Evolutionary conservation across 257 asterid genomes (phyloP), one percentile per base, ranked within the genome.

Genomic region (Primulina huaijiensis): DNA sequence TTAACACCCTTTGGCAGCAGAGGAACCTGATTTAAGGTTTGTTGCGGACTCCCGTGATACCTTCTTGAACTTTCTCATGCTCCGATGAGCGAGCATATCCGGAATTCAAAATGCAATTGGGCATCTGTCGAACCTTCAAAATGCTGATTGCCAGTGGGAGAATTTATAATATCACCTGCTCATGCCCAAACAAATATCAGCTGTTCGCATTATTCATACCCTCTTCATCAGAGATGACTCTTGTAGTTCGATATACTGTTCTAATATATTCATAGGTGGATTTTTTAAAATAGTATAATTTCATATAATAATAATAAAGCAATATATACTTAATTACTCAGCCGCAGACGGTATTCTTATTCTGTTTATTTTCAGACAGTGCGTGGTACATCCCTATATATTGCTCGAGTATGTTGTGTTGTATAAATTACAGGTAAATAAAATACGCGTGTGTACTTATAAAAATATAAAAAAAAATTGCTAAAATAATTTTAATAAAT

Each of bases 1-100:
- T 19, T 30, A 59, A 58, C 58, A 63, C 55, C 62, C 60, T 37
- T 6, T 30, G 31, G 40, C 50, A 16, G 7, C n/a, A 57, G 62
- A 33, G n/a, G n/a, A 1, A 29, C 68, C 60, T 46, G 43, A 64
- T 40, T 58, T 43, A 40, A 68, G 52, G 50, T 60, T 69, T 69
- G 50, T 7, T 35, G n/a, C n/a, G 11, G n/a, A 17, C 14, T 43
- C 57, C 10, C 10, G 20, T 34, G 34, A 23, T 23, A 70, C 6
- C 20, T 14, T 40, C 12, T 29, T 55, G 12, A 21, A 59, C 56
- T 37, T 37, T 61, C 60, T 38, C 11, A 46, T 20, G 12, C 5
- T 16, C 56, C 2, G 7, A 43, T 5, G 56, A 50, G 21, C 20
- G 4, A 16, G 19, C 20, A 50, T 50, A 50, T 12, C 56, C 16